Evolutionary conservation across 2,329 filamentous ascomycete genomes (phyloP).

Genomic region (Calonectria henricotiae): DNA sequence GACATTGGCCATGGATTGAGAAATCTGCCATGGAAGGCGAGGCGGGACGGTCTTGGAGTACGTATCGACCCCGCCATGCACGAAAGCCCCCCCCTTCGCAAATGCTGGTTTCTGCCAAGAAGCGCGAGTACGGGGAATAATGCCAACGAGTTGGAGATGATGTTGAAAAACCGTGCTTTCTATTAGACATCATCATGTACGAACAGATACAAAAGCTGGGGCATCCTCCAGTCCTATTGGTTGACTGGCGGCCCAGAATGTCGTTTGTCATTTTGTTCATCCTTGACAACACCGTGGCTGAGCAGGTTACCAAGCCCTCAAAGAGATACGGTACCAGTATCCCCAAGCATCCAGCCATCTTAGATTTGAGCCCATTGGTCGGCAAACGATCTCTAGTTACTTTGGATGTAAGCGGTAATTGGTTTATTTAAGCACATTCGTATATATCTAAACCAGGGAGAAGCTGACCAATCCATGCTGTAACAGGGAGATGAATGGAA

Average conservation of each 20-base stretch:
- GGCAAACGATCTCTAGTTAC: conserved; percentile 10
- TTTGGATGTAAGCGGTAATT: not conserved
- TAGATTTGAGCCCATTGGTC: conserved; percentile 3
- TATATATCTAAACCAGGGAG: not conserved
- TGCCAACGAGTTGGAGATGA: too few species aligned
- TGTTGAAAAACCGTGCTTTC: not conserved
- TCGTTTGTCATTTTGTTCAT: conserved; percentile 19
- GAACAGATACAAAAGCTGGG: conserved; percentile 12
- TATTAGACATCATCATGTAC: conserved; percentile 14
- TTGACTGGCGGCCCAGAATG: conserved; percentile 8
- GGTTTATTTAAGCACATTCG: too few species aligned
- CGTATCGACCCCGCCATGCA: not conserved
- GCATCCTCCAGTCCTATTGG: conserved; percentile 1
- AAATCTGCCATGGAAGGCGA: not conserved
- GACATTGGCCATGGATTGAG: conserved; percentile 23
- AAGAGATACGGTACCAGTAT: conserved; percentile 16
- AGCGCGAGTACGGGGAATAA: not conserved
- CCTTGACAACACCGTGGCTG: conserved; percentile 9
- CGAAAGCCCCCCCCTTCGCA: not conserved
- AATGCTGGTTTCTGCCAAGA: not conserved
- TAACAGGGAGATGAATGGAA: conserved; percentile 19
- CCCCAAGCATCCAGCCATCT: conserved; percentile 8
- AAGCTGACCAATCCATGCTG: not conserved
- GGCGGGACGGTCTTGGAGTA: conserved; percentile 9
- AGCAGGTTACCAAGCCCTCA: conserved; percentile 13